Percentiles rank a stretch among this genome's conserved stretches.
Evolutionary conservation across 768 basidiomycete genomes (phyloP).

Genomic region (Polyporus arcularius): DNA sequence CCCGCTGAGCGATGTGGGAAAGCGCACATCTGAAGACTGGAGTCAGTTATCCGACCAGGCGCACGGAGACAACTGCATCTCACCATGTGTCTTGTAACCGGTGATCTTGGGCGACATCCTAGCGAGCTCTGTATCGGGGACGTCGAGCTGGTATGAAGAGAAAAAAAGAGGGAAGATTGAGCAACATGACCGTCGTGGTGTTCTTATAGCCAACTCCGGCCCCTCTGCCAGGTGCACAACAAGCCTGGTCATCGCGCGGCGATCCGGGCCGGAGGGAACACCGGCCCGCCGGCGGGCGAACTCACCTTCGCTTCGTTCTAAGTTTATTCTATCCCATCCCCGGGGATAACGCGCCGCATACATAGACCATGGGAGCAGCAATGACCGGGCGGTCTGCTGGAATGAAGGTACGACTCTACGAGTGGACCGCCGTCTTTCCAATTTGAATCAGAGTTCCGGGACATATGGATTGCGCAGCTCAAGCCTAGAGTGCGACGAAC

Average conservation of each 20-base stretch:
- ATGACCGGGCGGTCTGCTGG: too few species aligned
- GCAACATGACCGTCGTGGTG: constrained; percentile 2
- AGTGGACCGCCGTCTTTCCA: too few species aligned
- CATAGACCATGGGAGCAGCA: too few species aligned
- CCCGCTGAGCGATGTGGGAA: constrained; percentile 87
- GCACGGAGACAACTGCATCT: constrained; percentile 16
- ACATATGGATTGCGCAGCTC: too few species aligned
- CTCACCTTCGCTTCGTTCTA: too few species aligned
- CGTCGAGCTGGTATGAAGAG: background rate
- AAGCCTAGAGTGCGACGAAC: background rate
- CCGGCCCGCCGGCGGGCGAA: too few species aligned
- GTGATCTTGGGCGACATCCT: constrained; percentile 47
- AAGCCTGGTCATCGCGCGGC: constrained; percentile 5
- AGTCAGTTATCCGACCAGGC: constrained; percentile 1
- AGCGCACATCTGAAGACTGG: constrained; percentile 70
- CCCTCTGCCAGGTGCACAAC: background rate
- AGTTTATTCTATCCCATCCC: too few species aligned
- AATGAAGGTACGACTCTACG: too few species aligned
- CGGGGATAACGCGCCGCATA: too few species aligned
- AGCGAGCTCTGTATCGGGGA: background rate
- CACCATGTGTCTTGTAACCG: constrained; percentile 60
- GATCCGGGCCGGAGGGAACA: constrained; percentile 8
- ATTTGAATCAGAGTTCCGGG: too few species aligned
- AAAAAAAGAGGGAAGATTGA: background rate
- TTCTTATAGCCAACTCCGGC: constrained; percentile 3